Conservation (phyloP, 2,329 filamentous ascomycete genomes). For the Fusarium sp. region DNA sequence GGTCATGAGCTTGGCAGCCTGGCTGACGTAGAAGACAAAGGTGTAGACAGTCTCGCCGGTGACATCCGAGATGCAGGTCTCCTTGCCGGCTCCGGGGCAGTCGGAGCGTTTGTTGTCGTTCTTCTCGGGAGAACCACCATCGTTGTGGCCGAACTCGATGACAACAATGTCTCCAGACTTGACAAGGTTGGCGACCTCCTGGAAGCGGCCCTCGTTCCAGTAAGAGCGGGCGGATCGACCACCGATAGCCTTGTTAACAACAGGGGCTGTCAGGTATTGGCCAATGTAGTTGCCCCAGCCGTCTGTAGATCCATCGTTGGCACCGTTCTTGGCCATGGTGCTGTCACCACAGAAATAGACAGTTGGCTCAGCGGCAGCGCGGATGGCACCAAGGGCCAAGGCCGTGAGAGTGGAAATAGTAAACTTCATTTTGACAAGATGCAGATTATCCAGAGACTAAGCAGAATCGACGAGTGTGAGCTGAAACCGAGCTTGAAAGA, state of each 20-base stretch:
- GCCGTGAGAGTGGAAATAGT: constrained; percentile 25
- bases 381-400: constrained; percentile 30
- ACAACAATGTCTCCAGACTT: constrained; percentile 72
- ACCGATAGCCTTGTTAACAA: constrained; percentile 73
- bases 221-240: constrained; percentile 76
- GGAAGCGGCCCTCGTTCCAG: constrained; percentile 74
- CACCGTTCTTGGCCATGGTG: constrained; percentile 66
- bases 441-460: not conserved
- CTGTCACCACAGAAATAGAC: constrained; percentile 71
- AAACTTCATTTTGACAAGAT: constrained; percentile 38
- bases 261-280: constrained; percentile 56
- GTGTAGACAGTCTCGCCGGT: constrained; percentile 66
- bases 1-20: constrained; percentile 65
- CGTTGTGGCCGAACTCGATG: constrained; percentile 81
- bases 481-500: not conserved
- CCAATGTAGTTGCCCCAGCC: constrained; percentile 74
- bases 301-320: constrained; percentile 55
- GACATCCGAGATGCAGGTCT: constrained; percentile 59
- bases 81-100: constrained; percentile 64
- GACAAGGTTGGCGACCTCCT: constrained; percentile 64
- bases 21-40: constrained; percentile 69
- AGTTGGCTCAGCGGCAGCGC: constrained; percentile 45
- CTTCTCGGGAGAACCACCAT: constrained; percentile 66
- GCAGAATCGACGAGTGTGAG: not conserved
- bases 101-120: constrained; percentile 72